Evolutionary conservation across 805 yeast species (phyloP), one percentile per base, ranked within the genome.

Genomic region (Candida quercuum): DNA sequence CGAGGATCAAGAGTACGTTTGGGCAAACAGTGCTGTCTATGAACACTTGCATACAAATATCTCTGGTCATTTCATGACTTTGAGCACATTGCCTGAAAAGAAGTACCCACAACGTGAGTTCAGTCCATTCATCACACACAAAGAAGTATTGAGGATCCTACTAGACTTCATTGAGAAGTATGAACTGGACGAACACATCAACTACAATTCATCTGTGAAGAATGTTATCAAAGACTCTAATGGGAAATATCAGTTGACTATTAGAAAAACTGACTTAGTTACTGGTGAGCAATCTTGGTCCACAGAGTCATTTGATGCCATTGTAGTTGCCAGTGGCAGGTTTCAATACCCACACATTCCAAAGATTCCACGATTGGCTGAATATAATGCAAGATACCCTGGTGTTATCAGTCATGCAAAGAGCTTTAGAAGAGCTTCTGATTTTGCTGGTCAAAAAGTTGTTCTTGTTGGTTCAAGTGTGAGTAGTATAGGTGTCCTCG

Each of bases 281-380:
- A 64, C 66, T 3, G 30, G 35, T 1, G 32, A 34, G 5, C 27
- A 32, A 13, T 42, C 45, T 31, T 68, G 73, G 73, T 65, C 67
- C 40, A 47, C 39, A 13, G 69, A 69, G 44, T 48, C 45, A 24
- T 74, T 64, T 41, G 85, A 79, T 52, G 78, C 70, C 6, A 67
- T 79, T 7, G 65, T 74, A 4, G 56, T 76, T 13, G 76, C 81
- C 5, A 55, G 68, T 7, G 86, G 86, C 6, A 75, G 74, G 48
- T 75, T 66, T 49, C 64, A 74, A 27, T 57, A 67, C 12, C 86
- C 86, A 3, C 61, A 53, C 40, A 49, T 70, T 28, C 86, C 86
- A 1, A 54, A 60, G 6, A 59, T 65, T 26, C 48, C 50, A 4
- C 81, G 81, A 1, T 48, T 78, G 14, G 53, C 60, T 4, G 66